Evolutionary conservation across 805 yeast genomes (phyloP).

Genomic region (Suhomyces emberorum): DNA sequence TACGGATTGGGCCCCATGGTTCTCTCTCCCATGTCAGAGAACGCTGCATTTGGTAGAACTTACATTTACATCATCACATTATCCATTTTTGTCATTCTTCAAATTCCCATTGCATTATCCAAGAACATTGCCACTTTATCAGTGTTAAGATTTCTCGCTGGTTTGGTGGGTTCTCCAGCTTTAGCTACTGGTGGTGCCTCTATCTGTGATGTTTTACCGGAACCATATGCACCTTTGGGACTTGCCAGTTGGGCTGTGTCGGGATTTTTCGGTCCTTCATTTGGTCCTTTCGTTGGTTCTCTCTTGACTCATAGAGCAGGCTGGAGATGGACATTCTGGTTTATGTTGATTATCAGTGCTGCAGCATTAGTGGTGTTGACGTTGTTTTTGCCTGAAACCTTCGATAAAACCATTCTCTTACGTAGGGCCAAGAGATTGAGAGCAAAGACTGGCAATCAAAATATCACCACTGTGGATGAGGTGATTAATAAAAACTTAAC

Average conservation of each 20-base stretch:
- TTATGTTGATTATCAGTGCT: constrained; percentile 41
- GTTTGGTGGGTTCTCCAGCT: constrained; percentile 55
- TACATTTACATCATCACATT: constrained; percentile 46
- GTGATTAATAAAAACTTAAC: constrained; percentile 23
- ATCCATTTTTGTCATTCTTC: constrained; percentile 46
- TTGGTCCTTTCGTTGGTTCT: constrained; percentile 58
- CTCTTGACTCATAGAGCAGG: constrained; percentile 41
- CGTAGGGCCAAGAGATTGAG: constrained; percentile 49
- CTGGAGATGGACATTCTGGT: constrained; percentile 59
- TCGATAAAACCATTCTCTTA: constrained; percentile 39
- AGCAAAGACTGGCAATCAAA: constrained; percentile 46
- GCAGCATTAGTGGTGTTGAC: constrained; percentile 31
- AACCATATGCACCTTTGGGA: constrained; percentile 44
- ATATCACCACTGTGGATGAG: constrained; percentile 41
- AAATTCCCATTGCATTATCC: constrained; percentile 54
- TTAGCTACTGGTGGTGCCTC: constrained; percentile 61
- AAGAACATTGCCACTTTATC: constrained; percentile 49
- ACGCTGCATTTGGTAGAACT: constrained; percentile 51
- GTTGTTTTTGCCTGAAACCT: constrained; percentile 47
- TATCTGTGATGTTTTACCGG: constrained; percentile 45
- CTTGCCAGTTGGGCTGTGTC: constrained; percentile 53
- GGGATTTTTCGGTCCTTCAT: constrained; percentile 51
- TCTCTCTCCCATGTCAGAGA: constrained; percentile 58
- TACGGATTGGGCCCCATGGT: constrained; percentile 61
- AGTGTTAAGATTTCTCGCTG: constrained; percentile 50